Evolutionary conservation across 768 basidiomycete genomes (phyloP), one percentile per base, ranked within the genome.

Genomic region (Sarcomyxa edulis): DNA sequence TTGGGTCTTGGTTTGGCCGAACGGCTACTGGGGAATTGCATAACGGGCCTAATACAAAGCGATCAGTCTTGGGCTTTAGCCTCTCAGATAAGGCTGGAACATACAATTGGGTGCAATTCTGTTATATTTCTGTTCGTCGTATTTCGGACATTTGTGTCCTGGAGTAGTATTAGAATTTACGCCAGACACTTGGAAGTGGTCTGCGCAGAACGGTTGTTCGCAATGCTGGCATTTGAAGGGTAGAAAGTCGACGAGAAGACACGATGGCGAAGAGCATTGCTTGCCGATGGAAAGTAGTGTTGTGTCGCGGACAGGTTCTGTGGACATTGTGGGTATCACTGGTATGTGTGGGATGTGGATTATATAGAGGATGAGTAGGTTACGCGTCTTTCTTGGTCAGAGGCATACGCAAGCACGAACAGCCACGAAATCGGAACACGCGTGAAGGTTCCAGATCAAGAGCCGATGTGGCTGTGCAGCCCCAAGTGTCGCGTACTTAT

Each of bases 141-240:
- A 89, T 48, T 81, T 68, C 3, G 71, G 56, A 52, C 90, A 89
- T 25, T 59, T 64, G 51, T 92, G 89, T 2, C 69, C 69, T 12
- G 71, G 63, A 9, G n/a, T n/a, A n/a, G n/a, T n/a, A n/a, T n/a
- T n/a, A n/a, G n/a, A n/a, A n/a, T n/a, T n/a, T n/a, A n/a, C n/a
- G n/a, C n/a, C n/a, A n/a, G n/a, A n/a, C 9, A 81, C 83, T 44
- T 72, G 74, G 64, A 81, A 91, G 53, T 93, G 89, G 9, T 88
- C 83, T 28, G 78, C 76, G 49, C 90, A 93, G 63, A 79, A 92
- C 0, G 69, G 66, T 11, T 69, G 57, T 10, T 68, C 53, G 56
- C 89, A 93, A 50, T 89, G 85, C 35, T 85, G 81, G 56, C 89
- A 93, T 60, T 82, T 84, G 70, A 91, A 84, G 0, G 89, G 88